Base-by-base conservation (phyloP, 2,329 filamentous ascomycete species). In the Rugonectria rugulosa region DNA sequence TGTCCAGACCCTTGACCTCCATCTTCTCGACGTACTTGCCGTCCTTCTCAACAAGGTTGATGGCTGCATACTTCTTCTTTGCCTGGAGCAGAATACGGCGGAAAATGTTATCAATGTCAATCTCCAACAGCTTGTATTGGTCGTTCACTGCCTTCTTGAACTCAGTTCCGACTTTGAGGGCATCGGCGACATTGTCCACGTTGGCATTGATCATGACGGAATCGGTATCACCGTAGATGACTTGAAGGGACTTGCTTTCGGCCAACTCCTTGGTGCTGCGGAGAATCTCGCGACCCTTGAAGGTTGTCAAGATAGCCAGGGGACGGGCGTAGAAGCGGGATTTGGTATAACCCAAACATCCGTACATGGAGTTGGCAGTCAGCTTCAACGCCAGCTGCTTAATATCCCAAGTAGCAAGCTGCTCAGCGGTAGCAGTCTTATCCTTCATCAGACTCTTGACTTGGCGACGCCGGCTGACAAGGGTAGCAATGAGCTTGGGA, bases 201-300 rank as follows among this genome's bases (percentile, higher is more conserved):
- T 98, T 98, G 61, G 95, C 96, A 70, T 99, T 99, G 80, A 99
- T 98, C 95, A 99, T 99, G 76, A 99, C 95, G 8, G 95, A 99
- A 75, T 99, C 95, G 11, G 95, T 99, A 76, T 99, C 95, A 78
- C 95, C 95, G 68, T 99, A 99, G 61, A 99, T 98, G 72, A 99
- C 95, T 69, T 95, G 90, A 24, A 99, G 83, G 56, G 92, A 88
- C 65, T 90, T 93, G 68, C 87, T 91, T 75, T 99, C 95, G 9
- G 95, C 95, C 59, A 99, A 84, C 49, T 96, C 93, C 74, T 98
- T 99, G 53, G 95, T 99, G 71, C 91, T 96, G 61, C 91, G 87
- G 56, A 99, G 81, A 84, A 99, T 98, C 78, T 99, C 95, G 79
- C 95, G 92, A 54, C 95, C 95, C 74, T 99, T 98, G 79, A 88